These are phyloP conservation scores for Pichia sp. DNA, from an alignment of 1,139 yeast genomes.

Conservation along the genomic window DNA sequence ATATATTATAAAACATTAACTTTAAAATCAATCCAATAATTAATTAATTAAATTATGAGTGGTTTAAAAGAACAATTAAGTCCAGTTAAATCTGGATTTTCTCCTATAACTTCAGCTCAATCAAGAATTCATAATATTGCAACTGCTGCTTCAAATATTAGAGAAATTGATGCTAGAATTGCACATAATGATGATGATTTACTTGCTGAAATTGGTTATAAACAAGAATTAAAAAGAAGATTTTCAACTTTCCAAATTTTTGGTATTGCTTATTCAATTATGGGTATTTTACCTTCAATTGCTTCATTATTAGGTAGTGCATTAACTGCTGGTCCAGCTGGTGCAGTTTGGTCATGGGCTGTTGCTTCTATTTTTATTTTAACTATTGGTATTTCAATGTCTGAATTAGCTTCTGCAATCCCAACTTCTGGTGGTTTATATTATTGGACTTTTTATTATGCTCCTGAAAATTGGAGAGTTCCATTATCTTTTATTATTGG, in stretches of 20 bases:
- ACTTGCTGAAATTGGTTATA: slow-evolving; percentile 43
- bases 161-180: slow-evolving; percentile 24
- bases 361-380: slow-evolving; percentile 45
- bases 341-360: slow-evolving; percentile 64
- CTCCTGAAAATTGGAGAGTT: slow-evolving; percentile 39
- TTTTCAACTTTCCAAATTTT: slow-evolving; percentile 45
- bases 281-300: slow-evolving; percentile 46
- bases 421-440: slow-evolving; percentile 71
- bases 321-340: slow-evolving; percentile 45
- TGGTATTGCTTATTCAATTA: slow-evolving; percentile 47
- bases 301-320: slow-evolving; percentile 37
- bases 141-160: slow-evolving; percentile 17
- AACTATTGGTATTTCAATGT: slow-evolving; percentile 47
- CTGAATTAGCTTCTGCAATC: slow-evolving; percentile 57
- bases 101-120: slow-evolving; percentile 15
- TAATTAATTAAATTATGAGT: no score
- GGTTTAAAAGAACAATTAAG: no score
- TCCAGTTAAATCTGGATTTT: slow-evolving; percentile 4
- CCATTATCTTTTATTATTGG: slow-evolving; percentile 53
- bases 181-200: slow-evolving; percentile 34
- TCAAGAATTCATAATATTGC: slow-evolving; percentile 14
- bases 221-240: slow-evolving; percentile 42
- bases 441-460: slow-evolving; percentile 49
- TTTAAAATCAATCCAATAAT: no score
- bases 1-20: no score